Evolutionary conservation across 2,329 filamentous ascomycete species (phyloP).

Genomic region (Hymenotorrendiella dingleyae): DNA sequence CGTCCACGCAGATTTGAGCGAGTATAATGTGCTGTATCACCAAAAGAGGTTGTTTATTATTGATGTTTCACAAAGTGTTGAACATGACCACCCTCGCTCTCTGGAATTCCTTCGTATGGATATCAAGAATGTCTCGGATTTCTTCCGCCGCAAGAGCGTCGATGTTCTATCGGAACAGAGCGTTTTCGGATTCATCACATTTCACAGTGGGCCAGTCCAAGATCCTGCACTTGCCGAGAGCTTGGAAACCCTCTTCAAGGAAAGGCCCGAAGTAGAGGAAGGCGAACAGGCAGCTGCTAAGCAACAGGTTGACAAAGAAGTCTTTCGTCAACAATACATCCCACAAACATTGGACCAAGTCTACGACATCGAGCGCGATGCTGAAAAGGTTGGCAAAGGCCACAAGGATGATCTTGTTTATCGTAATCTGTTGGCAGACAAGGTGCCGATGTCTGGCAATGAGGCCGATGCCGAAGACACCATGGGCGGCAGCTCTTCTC

Average conservation of each 20-base stretch:
- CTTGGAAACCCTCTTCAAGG: constrained; percentile 62
- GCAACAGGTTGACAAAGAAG: constrained; percentile 76
- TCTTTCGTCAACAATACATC: constrained; percentile 95
- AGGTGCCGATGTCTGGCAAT: constrained; percentile 40
- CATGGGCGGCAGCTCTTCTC: constrained; percentile 35
- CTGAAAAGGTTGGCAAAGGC: constrained; percentile 67
- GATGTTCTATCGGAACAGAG: constrained; percentile 71
- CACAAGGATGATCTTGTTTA: constrained; percentile 77
- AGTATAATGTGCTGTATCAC: constrained; percentile 96
- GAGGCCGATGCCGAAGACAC: constrained; percentile 36
- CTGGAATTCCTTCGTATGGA: constrained; percentile 96
- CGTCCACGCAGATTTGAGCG: constrained; percentile 93
- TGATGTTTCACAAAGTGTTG: constrained; percentile 95
- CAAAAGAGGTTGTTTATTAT: constrained; percentile 82
- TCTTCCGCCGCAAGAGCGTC: constrained; percentile 82
- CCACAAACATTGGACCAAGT: constrained; percentile 94
- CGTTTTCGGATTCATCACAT: constrained; percentile 80
- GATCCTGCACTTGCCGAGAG: constrained; percentile 53
- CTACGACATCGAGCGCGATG: constrained; percentile 91
- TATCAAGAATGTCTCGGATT: constrained; percentile 93
- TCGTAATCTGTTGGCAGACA: constrained; percentile 72
- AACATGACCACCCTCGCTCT: constrained; percentile 89
- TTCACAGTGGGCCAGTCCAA: constrained; percentile 52
- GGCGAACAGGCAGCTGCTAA: constrained; percentile 47
- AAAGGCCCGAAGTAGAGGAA: constrained; percentile 48